Evolutionary conservation across 1,284 basidiomycete genomes (phyloP).

Genomic region (Cystobasidium sp.): DNA sequence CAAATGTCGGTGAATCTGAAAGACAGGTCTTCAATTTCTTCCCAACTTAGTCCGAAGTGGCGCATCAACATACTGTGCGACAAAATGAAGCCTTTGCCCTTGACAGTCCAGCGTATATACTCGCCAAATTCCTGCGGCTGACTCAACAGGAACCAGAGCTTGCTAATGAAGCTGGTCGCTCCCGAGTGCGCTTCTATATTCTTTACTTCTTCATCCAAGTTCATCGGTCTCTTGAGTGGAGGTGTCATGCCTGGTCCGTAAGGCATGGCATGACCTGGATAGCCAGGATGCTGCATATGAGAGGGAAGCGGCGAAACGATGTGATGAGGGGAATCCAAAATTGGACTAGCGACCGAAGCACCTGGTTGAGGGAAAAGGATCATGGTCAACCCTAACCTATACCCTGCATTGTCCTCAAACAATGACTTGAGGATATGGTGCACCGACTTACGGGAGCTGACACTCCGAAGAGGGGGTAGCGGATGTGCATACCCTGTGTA

Average conservation of each 20-base stretch:
- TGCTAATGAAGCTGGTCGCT: conserved; percentile 37
- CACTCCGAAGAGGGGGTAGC: conserved; percentile 5
- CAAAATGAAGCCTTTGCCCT: conserved; percentile 39
- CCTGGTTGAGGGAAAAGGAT: not conserved
- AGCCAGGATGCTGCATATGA: not conserved
- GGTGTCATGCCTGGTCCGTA: not conserved
- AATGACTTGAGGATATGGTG: not conserved
- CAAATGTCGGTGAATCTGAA: conserved; percentile 42
- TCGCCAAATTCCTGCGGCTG: conserved; percentile 44
- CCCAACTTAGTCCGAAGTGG: not conserved
- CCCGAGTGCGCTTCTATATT: conserved; percentile 41
- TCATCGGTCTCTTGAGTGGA: conserved; percentile 3
- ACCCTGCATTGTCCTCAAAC: not conserved
- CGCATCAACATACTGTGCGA: conserved; percentile 27
- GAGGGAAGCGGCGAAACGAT: conserved; percentile 8
- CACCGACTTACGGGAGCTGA: too few species aligned
- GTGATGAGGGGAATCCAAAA: conserved; percentile 2
- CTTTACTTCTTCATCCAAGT: conserved; percentile 40
- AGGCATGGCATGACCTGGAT: not conserved
- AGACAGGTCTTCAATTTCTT: not conserved
- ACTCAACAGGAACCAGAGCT: conserved; percentile 39
- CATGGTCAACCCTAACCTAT: not conserved
- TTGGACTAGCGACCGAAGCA: not conserved
- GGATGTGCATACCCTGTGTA: conserved; percentile 3
- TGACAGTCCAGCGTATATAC: conserved; percentile 39